Evolutionary conservation across 495 filamentous ascomycete genomes (phyloP).

Genomic region (Podospora didyma): DNA sequence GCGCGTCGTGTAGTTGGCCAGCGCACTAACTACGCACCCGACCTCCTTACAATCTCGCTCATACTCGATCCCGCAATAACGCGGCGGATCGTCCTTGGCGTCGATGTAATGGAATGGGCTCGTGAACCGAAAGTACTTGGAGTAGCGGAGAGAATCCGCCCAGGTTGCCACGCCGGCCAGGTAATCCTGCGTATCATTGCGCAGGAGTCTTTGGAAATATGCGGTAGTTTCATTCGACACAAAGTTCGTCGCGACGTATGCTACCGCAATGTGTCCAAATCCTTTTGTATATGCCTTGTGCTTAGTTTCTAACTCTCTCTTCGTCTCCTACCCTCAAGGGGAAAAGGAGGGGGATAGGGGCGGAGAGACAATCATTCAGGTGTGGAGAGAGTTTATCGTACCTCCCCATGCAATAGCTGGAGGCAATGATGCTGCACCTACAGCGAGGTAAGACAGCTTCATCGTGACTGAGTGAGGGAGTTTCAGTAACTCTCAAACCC

Average conservation of each 20-base stretch:
- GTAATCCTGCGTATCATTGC: constrained; percentile 47
- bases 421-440: constrained; percentile 15
- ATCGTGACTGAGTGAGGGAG: constrained; percentile 7
- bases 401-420: constrained; percentile 25
- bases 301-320: no score
- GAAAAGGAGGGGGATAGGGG: not conserved
- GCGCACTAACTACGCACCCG: constrained; percentile 60
- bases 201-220: constrained; percentile 40
- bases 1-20: constrained; percentile 55
- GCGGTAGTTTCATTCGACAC: constrained; percentile 35
- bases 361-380: constrained; percentile 2
- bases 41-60: constrained; percentile 56
- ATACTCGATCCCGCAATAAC: constrained; percentile 55
- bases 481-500: not conserved
- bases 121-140: constrained; percentile 52
- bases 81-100: constrained; percentile 60
- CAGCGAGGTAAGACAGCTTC: constrained; percentile 21
- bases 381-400: constrained; percentile 4
- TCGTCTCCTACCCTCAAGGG: no score
- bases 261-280: constrained; percentile 59
- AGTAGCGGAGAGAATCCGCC: constrained; percentile 61
- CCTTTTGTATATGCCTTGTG: constrained; percentile 20
- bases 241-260: constrained; percentile 47
- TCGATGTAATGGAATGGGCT: constrained; percentile 69
- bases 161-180: constrained; percentile 59